Base-by-base conservation (phyloP, 2,329 filamentous ascomycete species). In the Colletotrichum sp. region DNA sequence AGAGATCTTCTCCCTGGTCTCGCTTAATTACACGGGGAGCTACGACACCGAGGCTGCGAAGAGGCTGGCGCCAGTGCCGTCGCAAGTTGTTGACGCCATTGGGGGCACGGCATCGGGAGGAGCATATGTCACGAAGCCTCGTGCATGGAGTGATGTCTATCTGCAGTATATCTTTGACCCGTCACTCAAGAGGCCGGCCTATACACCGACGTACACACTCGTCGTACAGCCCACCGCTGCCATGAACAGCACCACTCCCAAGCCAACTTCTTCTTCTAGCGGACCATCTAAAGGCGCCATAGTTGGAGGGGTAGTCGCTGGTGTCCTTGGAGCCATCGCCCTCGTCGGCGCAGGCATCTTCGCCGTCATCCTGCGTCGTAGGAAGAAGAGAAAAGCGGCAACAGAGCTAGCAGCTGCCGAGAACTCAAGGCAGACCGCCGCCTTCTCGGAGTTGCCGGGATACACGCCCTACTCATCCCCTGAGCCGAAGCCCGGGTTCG, bases 31-130 rank as follows among this genome's bases (percentile, higher is more conserved):
- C 72, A 81, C 79, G 82, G 81, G 81, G 79, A 64, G 80, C 68
- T 78, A 85, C 78, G 70, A 82, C 75, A 63, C 79, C 79, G 76
- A 55, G 4, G 79, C 78, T 16, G 77, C 79, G 3, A 71, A 57
- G 15, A 67, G 78, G 8, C 5, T 82, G 79, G 55, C 86, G 84
- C 81, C 87, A 86, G 81, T 88, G 82, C 80, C 85, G 86, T 82
- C 89, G 88, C 81, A 86, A 86, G 77, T 85, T 84, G 81, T 87
- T 87, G 77, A 86, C 85, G 76, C 85, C 86, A 79, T 87, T 86
- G 81, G 85, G 84, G 66, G 86, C 80, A 71, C 85, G 83, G 57
- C 81, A 80, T 69, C 82, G 81, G 74, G 86, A 79, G 80, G 85
- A 84, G 78, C 88, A 2, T 52, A 72, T 77, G 77, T 77, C 19